These are phyloP conservation scores for Leptodontidium sp. DNA, from an alignment of 2,329 filamentous ascomycete species.

Conservation along the genomic window DNA sequence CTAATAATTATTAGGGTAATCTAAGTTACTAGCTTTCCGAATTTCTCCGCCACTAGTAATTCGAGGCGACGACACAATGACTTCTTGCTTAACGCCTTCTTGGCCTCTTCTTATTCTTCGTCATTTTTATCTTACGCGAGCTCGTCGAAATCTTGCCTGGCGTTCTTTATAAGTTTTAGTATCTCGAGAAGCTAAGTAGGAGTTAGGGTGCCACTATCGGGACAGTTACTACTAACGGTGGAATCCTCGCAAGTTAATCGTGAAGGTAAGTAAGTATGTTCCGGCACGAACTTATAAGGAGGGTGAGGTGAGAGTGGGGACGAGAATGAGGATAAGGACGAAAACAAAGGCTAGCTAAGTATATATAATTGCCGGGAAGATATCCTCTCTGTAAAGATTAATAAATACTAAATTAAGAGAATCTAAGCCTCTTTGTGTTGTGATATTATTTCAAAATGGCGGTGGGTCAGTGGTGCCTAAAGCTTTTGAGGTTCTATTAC, in stretches of 20 bases:
- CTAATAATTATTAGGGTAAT: no score
- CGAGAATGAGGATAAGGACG: no score
- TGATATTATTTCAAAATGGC: conserved; percentile 6
- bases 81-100: no score
- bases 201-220: background rate
- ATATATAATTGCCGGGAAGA: background rate
- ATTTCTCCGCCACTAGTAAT: no score
- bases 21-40: no score
- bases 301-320: background rate
- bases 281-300: no score
- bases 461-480: conserved; percentile 9
- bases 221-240: background rate
- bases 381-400: background rate
- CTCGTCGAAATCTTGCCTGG: no score
- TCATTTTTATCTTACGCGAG: no score
- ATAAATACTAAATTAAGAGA: background rate
- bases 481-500: background rate
- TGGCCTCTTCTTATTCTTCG: no score
- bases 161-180: no score
- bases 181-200: conserved; percentile 8
- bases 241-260: background rate
- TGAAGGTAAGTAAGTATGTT: no score
- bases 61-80: no score
- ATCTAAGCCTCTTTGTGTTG: conserved; percentile 2
- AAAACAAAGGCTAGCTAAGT: background rate